Conservation (phyloP, 257 asterid genomes). For the Solanum paucissectum region DNA sequence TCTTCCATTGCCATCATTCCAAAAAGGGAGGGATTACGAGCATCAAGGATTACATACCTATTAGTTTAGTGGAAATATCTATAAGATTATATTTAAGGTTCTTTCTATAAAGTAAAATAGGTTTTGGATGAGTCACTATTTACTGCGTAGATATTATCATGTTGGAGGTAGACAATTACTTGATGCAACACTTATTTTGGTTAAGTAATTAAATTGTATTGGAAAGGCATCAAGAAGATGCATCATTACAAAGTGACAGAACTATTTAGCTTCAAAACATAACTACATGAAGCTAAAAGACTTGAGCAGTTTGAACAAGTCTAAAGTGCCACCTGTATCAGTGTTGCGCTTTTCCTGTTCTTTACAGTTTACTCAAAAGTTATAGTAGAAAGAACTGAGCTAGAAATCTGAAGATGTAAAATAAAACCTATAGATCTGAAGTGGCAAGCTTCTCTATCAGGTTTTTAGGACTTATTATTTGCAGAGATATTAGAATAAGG, state of each 20-base stretch:
- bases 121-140: neutral
- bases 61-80: neutral
- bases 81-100: neutral
- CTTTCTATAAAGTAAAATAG: neutral
- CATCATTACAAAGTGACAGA: neutral
- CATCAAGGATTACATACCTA: neutral
- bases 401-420: neutral
- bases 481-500: neutral
- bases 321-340: neutral
- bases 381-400: neutral
- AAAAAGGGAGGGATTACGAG: neutral
- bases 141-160: neutral
- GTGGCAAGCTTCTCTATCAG: neutral
- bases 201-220: neutral
- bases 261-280: neutral
- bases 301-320: neutral
- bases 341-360: neutral
- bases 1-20: neutral
- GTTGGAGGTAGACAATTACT: neutral
- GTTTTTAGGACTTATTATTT: neutral
- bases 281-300: neutral
- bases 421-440: neutral
- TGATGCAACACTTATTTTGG: slow-evolving; percentile 1
- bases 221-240: neutral
- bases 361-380: neutral